Conservation (phyloP, 768 basidiomycete genomes). For the Dacryopinax primogenitus region DNA sequence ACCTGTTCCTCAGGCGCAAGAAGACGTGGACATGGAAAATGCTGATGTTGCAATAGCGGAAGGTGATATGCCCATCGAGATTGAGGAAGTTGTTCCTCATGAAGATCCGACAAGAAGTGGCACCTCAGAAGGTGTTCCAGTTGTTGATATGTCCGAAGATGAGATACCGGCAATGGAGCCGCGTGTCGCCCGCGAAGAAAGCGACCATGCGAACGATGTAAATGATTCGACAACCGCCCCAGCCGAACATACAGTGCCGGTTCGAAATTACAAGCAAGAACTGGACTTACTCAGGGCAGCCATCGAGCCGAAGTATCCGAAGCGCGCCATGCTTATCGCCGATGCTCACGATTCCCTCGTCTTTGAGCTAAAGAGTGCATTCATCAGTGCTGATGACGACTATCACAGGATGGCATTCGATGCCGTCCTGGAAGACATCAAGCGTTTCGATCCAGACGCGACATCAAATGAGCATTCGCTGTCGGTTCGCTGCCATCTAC, state of each 20-base stretch:
- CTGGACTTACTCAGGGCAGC: constrained; percentile 54
- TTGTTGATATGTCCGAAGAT: not conserved
- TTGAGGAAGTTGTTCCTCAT: constrained; percentile 18
- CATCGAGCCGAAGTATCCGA: constrained; percentile 49
- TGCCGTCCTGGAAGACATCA: constrained; percentile 65
- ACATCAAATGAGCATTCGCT: constrained; percentile 57
- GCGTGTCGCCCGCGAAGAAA: not conserved
- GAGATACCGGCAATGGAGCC: not conserved
- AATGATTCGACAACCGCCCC: constrained; percentile 11
- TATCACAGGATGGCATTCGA: constrained; percentile 55
- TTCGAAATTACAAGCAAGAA: constrained; percentile 40
- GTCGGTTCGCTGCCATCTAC: constrained; percentile 68
- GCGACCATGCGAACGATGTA: not conserved
- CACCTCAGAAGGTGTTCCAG: not conserved
- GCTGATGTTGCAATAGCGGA: constrained; percentile 23
- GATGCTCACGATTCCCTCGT: constrained; percentile 79
- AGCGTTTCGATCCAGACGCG: constrained; percentile 42
- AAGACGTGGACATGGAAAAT: constrained; percentile 24
- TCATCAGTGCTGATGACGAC: constrained; percentile 48
- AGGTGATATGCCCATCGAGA: not conserved
- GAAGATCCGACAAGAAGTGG: not conserved
- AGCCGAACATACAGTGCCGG: constrained; percentile 11
- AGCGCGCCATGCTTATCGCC: constrained; percentile 61
- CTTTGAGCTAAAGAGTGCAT: constrained; percentile 75
- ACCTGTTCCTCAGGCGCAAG: constrained; percentile 22